phyloP scores from a whole-genome alignment of 768 basidiomycete species.

The Pulveroboletus ravenelii region DNA sequence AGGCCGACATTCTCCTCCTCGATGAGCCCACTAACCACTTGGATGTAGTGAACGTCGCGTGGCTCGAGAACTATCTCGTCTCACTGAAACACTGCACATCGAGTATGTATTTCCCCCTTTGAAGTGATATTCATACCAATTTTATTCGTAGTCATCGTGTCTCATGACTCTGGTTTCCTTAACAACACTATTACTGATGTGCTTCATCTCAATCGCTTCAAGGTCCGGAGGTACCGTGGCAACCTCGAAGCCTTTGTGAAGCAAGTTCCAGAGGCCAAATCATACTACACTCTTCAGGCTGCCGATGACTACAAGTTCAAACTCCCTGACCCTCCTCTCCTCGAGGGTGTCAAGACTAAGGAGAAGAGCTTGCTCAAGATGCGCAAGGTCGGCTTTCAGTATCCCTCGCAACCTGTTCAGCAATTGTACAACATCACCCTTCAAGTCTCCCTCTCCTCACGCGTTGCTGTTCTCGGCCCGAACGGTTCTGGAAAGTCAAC shows the following conservation, averaged over 20 bases:
- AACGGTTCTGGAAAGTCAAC: conserved; percentile 99
- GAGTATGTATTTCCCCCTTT: conserved; percentile 43
- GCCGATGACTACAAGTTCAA: conserved; percentile 98
- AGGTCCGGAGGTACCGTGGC: conserved; percentile 90
- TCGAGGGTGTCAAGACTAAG: conserved; percentile 99
- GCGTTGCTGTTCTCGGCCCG: conserved; percentile 96
- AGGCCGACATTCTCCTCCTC: conserved; percentile 92
- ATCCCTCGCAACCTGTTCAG: conserved; percentile 79
- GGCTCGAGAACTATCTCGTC: conserved; percentile 93
- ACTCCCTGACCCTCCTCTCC: conserved; percentile 93
- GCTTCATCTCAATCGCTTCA: conserved; percentile 97
- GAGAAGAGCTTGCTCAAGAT: conserved; percentile 96
- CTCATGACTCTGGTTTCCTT: conserved; percentile 95
- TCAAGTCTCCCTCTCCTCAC: conserved; percentile 96
- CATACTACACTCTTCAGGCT: conserved; percentile 95
- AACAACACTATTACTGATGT: conserved; percentile 99
- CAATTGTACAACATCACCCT: conserved; percentile 93
- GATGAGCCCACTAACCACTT: conserved; percentile 97
- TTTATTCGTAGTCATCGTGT: conserved; percentile 72
- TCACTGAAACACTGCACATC: conserved; percentile 88
- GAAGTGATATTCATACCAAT: conserved; percentile 7
- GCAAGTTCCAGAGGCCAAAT: conserved; percentile 93
- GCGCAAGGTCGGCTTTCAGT: conserved; percentile 97
- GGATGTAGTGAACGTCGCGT: conserved; percentile 96
- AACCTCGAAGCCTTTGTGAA: conserved; percentile 94